A percentile compares a stretch with the other conserved stretches of the same genome.
Conservation (phyloP, 1,284 basidiomycete genomes). For the Ceratobasidium sp. region DNA sequence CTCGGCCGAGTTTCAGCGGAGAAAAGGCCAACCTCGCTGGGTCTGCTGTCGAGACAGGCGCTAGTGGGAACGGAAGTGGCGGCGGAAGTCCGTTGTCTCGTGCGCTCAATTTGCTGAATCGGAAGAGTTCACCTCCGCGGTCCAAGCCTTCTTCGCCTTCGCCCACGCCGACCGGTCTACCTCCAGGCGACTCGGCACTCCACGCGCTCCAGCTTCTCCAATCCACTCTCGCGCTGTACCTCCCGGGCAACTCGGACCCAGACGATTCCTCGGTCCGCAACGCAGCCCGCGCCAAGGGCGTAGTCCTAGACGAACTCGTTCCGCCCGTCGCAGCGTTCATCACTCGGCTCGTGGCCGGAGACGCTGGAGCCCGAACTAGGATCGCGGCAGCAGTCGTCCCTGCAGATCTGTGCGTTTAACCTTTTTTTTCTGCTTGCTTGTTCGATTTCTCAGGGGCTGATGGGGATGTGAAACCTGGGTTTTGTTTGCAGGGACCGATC, state of each 20-base stretch:
- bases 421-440: not conserved
- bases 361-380: constrained; percentile 68
- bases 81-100: constrained; percentile 58
- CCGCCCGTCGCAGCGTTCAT: constrained; percentile 81
- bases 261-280: constrained; percentile 73
- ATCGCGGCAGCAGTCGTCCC: constrained; percentile 79
- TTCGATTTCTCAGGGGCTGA: not conserved
- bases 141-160: constrained; percentile 29
- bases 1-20: constrained; percentile 22
- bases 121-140: constrained; percentile 32
- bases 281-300: constrained; percentile 63
- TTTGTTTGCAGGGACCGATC: constrained; percentile 71
- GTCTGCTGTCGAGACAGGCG: constrained; percentile 1
- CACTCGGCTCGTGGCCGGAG: constrained; percentile 74
- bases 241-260: constrained; percentile 72
- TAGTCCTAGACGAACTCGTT: constrained; percentile 78
- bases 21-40: not conserved
- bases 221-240: constrained; percentile 70
- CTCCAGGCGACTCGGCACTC: constrained; percentile 42
- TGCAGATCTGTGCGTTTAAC: constrained; percentile 66
- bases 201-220: constrained; percentile 77
- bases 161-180: not conserved
- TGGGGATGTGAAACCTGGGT: not conserved
- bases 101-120: constrained; percentile 64
- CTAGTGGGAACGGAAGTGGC: constrained; percentile 16